Evolutionary conservation across 768 basidiomycete genomes (phyloP), one percentile per base, ranked within the genome.

Genomic region (Podaxis rugospora): DNA sequence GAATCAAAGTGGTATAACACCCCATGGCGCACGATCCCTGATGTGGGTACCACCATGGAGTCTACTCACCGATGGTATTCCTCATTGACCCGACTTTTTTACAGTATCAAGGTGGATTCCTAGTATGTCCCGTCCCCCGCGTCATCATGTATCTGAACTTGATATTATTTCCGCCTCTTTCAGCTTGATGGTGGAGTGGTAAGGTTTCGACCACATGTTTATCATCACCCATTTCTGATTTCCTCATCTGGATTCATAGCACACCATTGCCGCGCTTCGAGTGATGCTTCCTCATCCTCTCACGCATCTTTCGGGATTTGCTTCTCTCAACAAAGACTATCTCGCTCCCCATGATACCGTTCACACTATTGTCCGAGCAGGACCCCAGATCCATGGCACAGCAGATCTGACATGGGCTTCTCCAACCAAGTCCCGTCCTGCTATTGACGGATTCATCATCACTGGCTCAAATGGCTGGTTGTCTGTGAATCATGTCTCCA

Each of bases 261-360:
- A 92, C 74, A 87, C 83, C 5, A 74, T 81, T 11, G 89, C 87
- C 0, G 83, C 82, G 4, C 73, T 92, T 32, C 82, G 89, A 18
- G 74, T 81, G 28, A 78, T 87, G 47, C 82, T 91, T 62, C 80
- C 86, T 9, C 62, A 75, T 11, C 73, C 78, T 11, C 65, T 88
- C 62, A 81, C 78, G 5, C 75, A 81, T 52, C 73, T 95, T 21
- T 82, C 87, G 23, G 85, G 83, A 1, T 82, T 84, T 67, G 80
- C 89, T 9, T 83, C 87, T 3, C 78, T 92, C 37, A 88, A 87
- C 72, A 82, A 86, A 64, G 79, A 85, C 13, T 85, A 86, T 70
- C 83, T 95, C 39, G 78, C 81, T 2, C 93, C 93, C 0, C 84
- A 87, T 66, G 93, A 95, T 75, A 93, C 92, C 7, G 82, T 96